These are phyloP conservation scores for Nothophytophthora sp. DNA, from an alignment of 352 stramenopile species.

Conservation along the genomic window DNA sequence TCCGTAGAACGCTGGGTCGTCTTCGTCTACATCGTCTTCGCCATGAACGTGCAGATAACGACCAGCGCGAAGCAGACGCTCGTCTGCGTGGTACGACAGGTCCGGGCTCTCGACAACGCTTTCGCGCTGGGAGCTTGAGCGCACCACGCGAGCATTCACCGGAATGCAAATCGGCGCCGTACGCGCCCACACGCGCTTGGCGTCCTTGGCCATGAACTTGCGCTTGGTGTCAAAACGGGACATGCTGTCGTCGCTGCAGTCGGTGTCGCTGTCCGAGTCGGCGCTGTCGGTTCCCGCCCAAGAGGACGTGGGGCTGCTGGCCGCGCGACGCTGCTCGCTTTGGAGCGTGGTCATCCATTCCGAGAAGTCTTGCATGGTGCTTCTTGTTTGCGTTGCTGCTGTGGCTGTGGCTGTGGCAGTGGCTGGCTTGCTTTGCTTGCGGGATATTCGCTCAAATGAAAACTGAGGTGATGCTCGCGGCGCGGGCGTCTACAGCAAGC, in stretches of 20 bases:
- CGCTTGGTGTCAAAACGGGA: slow-evolving; percentile 24
- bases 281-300: slow-evolving; percentile 66
- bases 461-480: slow-evolving; percentile 24
- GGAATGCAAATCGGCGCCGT: slow-evolving; percentile 66
- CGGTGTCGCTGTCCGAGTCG: slow-evolving; percentile 27
- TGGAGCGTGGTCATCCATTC: slow-evolving; percentile 51
- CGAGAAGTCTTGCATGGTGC: slow-evolving; percentile 45
- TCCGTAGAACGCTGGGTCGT: slow-evolving; percentile 63
- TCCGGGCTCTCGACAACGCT: slow-evolving; percentile 24
- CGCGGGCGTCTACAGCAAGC: slow-evolving; percentile 17
- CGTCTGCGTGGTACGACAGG: slow-evolving; percentile 36
- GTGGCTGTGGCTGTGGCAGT: not conserved
- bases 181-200: slow-evolving; percentile 26
- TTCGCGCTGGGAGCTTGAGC: slow-evolving; percentile 17
- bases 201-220: slow-evolving; percentile 17
- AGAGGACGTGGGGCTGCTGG: slow-evolving; percentile 43
- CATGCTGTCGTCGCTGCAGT: slow-evolving; percentile 28
- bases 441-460: slow-evolving; percentile 16
- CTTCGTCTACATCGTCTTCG: slow-evolving; percentile 52
- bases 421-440: slow-evolving; percentile 21
- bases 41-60: slow-evolving; percentile 22
- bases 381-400: too few species aligned
- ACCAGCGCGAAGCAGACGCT: slow-evolving; percentile 24
- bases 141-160: slow-evolving; percentile 12
- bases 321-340: slow-evolving; percentile 21